phyloP scores from a whole-genome alignment of 441 rosid genomes.

The Melastoma candidum region DNA sequence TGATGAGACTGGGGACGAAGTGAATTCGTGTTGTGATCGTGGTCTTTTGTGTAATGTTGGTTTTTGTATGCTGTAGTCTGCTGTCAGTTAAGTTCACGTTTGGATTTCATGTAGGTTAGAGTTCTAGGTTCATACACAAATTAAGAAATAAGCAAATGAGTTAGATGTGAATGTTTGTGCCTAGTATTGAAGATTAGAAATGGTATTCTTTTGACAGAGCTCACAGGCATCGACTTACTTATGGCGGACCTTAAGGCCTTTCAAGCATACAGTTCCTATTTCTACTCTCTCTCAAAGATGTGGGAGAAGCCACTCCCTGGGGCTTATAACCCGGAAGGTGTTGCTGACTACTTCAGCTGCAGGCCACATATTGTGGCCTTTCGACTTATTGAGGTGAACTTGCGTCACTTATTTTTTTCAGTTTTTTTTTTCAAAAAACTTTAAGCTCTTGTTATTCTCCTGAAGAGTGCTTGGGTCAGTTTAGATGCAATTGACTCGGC shows the following conservation, averaged over 20 bases:
- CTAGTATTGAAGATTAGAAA: constrained; percentile 2
- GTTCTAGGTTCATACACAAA: no score
- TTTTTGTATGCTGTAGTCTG: no score
- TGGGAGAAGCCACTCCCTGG: constrained; percentile 96
- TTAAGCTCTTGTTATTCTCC: constrained; percentile 1
- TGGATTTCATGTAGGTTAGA: no score
- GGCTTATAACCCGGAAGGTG: constrained; percentile 62
- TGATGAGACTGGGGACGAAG: constrained; percentile 5
- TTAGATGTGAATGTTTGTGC: no score
- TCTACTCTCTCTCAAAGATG: constrained; percentile 48
- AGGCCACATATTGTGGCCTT: constrained; percentile 85
- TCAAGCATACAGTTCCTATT: constrained; percentile 62
- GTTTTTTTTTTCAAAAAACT: background rate
- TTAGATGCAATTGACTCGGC: no score
- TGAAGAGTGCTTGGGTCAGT: no score
- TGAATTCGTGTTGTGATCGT: background rate
- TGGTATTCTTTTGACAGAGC: constrained; percentile 33
- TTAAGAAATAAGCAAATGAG: no score
- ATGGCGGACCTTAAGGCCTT: constrained; percentile 89
- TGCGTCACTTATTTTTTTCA: background rate
- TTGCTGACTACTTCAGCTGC: constrained; percentile 71
- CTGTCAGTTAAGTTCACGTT: no score
- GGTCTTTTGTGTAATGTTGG: background rate
- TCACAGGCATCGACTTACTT: constrained; percentile 71
- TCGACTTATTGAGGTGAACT: constrained; percentile 82